Percentiles rank a stretch among this genome's conserved stretches.
Conservation (phyloP, 73 alveolate species). For the Stentor roeselii region DNA sequence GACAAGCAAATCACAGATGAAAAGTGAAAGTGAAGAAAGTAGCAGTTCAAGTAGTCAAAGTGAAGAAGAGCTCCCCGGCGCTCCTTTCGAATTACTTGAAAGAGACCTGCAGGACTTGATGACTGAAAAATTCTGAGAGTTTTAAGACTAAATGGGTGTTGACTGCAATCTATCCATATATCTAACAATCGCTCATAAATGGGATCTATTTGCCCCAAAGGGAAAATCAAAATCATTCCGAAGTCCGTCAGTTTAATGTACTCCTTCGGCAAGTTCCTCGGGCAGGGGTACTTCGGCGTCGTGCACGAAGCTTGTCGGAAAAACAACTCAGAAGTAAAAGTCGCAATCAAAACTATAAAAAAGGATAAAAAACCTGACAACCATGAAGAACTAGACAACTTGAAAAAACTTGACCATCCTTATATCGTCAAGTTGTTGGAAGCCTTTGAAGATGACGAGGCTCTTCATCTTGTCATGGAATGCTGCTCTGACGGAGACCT, state of each 20-base stretch:
- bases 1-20: too few species aligned
- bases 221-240: neutral
- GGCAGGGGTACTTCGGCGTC: neutral
- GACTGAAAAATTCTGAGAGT: too few species aligned
- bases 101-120: too few species aligned
- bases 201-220: neutral
- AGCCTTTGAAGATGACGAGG: slow-evolving; percentile 42
- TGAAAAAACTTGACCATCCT: slow-evolving; percentile 51
- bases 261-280: neutral
- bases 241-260: neutral
- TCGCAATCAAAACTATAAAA: neutral
- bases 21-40: neutral
- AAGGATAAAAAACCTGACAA: neutral
- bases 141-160: too few species aligned
- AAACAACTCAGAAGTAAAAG: neutral
- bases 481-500: slow-evolving; percentile 51
- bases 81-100: neutral
- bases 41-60: neutral
- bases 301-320: neutral
- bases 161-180: too few species aligned
- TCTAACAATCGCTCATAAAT: too few species aligned
- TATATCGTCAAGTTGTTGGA: slow-evolving; percentile 42
- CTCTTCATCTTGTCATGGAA: slow-evolving; percentile 58
- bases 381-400: slow-evolving; percentile 39
- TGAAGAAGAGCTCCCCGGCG: neutral